These are phyloP conservation scores for Phytophthora pisi DNA, from an alignment of 352 stramenopile genomes.

Conservation along the genomic window DNA sequence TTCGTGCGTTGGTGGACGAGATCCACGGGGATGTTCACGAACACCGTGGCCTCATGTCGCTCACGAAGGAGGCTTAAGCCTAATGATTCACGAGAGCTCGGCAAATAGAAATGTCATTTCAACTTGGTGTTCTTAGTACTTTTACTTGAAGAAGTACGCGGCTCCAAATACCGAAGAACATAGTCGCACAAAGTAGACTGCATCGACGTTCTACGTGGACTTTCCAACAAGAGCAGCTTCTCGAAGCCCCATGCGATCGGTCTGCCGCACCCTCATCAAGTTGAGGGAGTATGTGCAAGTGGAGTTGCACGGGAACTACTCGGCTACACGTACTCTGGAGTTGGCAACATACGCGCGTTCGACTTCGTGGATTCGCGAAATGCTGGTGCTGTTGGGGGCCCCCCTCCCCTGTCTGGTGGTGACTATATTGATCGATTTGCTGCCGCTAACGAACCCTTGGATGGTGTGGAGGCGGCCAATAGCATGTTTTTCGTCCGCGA, in stretches of 20 bases:
- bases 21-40: slow-evolving; percentile 36
- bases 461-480: slow-evolving; percentile 16
- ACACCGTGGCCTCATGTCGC: slow-evolving; percentile 31
- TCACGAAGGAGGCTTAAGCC: slow-evolving; percentile 16
- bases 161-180: no score
- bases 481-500: slow-evolving; percentile 26
- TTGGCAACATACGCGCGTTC: background rate
- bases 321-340: background rate
- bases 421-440: slow-evolving; percentile 23
- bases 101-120: background rate
- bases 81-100: background rate
- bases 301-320: background rate
- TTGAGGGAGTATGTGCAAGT: background rate
- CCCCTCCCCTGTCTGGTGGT: slow-evolving; percentile 23
- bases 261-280: no score
- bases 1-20: slow-evolving; percentile 65
- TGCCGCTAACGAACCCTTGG: slow-evolving; percentile 9
- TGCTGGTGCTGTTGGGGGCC: background rate
- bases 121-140: background rate
- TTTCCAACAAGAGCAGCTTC: no score
- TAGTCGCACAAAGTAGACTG: no score
- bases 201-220: no score
- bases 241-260: no score
- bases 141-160: no score
- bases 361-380: background rate